Conservation (phyloP, 2,329 filamentous ascomycete genomes). For the Emergomyces africanus region DNA sequence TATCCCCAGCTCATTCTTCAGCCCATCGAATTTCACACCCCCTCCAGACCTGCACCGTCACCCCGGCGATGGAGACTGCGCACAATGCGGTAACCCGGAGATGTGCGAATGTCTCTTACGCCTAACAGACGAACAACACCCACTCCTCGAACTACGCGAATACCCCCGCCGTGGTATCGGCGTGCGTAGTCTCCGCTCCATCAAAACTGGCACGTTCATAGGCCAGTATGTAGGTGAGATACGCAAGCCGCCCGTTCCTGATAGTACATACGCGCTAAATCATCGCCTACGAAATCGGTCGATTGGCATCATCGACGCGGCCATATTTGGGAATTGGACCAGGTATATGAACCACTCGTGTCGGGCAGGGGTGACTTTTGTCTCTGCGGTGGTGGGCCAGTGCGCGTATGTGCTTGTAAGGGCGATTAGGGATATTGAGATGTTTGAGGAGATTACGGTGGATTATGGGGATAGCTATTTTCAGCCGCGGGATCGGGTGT, state of each 20-base stretch:
- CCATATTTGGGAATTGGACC: constrained; percentile 21
- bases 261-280: constrained; percentile 13
- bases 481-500: background rate
- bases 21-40: background rate
- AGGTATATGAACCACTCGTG: constrained; percentile 27
- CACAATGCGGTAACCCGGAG: constrained; percentile 8
- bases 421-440: constrained; percentile 15
- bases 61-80: constrained; percentile 10
- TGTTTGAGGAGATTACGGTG: constrained; percentile 24
- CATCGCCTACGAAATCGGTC: background rate
- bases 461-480: constrained; percentile 17
- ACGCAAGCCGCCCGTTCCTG: background rate
- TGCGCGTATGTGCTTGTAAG: constrained; percentile 12
- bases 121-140: constrained; percentile 1
- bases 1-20: background rate
- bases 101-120: constrained; percentile 14
- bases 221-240: constrained; percentile 18
- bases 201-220: constrained; percentile 15
- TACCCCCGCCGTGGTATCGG: constrained; percentile 20
- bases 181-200: constrained; percentile 17
- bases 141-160: constrained; percentile 21
- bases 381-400: constrained; percentile 12
- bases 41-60: background rate
- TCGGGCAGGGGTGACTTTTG: constrained; percentile 15
- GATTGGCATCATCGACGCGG: constrained; percentile 10